Base-by-base conservation (phyloP, 2,329 filamentous ascomycete genomes). In the Chaetoscypha palmicola region DNA sequence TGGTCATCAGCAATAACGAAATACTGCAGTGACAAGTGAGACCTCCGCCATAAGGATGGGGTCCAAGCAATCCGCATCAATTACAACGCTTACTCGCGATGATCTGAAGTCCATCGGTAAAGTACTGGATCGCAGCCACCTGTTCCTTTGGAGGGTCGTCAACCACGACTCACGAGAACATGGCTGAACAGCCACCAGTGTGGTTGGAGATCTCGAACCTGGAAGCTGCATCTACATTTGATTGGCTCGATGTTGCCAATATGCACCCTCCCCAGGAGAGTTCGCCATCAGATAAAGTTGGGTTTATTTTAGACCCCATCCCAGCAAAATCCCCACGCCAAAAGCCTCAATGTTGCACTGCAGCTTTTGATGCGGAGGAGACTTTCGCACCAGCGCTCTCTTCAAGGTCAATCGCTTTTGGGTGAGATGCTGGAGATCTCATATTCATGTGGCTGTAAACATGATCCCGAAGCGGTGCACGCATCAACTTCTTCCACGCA, bases 291-390 rank as follows among this genome's bases (percentile, higher is more conserved):
- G 23, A 43, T 43, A 28, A 43, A 24, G 32, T 3, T 40, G 22
- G 16, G 38, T 11, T 28, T 35, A 35, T 42, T 42, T 42, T 42
- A 26, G 40, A 22, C 31, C 32, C 30, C 19, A 22, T 14, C 39
- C 39, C 31, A 41, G 39, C 20, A 11, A 22, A 17, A 26, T 43
- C 21, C 21, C 30, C 33, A 14, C n/a, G 28, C 12, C 30, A 14
- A 43, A 35, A 37, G 32, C 32, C 40, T 37, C 40, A 37, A 35
- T 30, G 33, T 43, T 36, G 22, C 33, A 37, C 33, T 30, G 40
- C 40, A 36, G 14, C n/a, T 38, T 38, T 12, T 3, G 22, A 26
- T 16, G 36, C 23, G 24, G 7, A 28, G 12, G 12, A 28, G 24
- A 28, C 12, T 12, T 28, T 28, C 7, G 24, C 12, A 7, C 12